These are phyloP conservation scores for Botryosphaeria dothidea DNA, from an alignment of 2,329 filamentous ascomycete species.

Conservation along the genomic window DNA sequence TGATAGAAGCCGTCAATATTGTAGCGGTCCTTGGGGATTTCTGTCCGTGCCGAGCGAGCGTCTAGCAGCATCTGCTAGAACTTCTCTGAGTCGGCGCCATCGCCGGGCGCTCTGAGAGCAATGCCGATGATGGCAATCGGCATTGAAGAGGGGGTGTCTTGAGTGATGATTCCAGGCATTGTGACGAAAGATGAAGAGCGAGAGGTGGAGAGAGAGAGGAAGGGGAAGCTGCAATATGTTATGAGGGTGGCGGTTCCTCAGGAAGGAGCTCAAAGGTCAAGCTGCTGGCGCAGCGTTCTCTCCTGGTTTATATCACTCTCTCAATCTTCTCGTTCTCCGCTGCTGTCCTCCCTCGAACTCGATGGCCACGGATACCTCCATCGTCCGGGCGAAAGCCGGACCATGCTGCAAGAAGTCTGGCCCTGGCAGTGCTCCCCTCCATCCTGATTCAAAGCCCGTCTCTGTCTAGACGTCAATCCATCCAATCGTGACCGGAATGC, in stretches of 20 bases:
- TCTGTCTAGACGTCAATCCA: neutral
- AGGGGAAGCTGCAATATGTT: neutral
- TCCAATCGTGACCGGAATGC: neutral
- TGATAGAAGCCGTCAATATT: conserved; percentile 27
- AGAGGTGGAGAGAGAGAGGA: neutral
- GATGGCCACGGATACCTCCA: neutral
- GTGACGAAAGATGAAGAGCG: neutral
- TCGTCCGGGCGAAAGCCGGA: neutral
- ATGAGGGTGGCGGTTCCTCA: neutral
- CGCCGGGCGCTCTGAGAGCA: conserved; percentile 38
- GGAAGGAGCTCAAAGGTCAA: neutral
- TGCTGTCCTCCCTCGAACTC: neutral
- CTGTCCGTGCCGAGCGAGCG: conserved; percentile 26
- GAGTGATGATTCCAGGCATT: neutral
- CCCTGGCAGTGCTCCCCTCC: neutral
- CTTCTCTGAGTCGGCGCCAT: conserved; percentile 28
- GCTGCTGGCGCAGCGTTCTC: neutral
- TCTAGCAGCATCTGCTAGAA: conserved; percentile 39
- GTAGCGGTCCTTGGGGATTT: conserved; percentile 27
- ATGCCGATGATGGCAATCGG: conserved; percentile 38
- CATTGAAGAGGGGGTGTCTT: conserved; percentile 5
- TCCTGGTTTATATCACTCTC: neutral
- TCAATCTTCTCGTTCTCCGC: neutral
- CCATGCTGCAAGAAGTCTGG: neutral
- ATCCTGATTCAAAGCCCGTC: neutral